These are phyloP conservation scores for Xanthoconium purpureum DNA, from an alignment of 768 basidiomycete genomes.

Conservation along the genomic window DNA sequence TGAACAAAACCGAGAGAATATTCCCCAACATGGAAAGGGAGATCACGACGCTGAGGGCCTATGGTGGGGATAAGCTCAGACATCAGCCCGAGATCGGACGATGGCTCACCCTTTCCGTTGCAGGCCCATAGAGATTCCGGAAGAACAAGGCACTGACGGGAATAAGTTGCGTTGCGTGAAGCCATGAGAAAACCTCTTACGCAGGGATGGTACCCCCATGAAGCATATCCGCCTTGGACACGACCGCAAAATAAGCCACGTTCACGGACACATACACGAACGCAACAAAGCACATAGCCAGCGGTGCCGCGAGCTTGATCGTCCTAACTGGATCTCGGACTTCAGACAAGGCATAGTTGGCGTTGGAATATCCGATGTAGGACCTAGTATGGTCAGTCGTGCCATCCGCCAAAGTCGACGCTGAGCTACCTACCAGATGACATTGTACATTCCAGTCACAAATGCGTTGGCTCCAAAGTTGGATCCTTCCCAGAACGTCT, in stretches of 20 bases:
- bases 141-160: neutral
- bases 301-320: too few species aligned
- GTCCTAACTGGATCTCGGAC: too few species aligned
- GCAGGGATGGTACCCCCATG: conserved; percentile 63
- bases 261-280: conserved; percentile 42
- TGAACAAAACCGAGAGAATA: conserved; percentile 58
- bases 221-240: conserved; percentile 66
- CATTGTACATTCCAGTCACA: too few species aligned
- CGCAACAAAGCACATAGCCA: too few species aligned
- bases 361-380: too few species aligned
- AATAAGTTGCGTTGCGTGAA: neutral
- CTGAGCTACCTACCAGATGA: too few species aligned
- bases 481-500: too few species aligned
- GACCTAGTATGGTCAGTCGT: too few species aligned
- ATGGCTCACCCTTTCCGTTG: conserved; percentile 41
- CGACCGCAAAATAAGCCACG: conserved; percentile 70
- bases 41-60: conserved; percentile 62
- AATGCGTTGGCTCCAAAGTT: too few species aligned
- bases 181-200: conserved; percentile 36
- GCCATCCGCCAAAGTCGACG: too few species aligned
- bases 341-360: too few species aligned
- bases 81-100: neutral
- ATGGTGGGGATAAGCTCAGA: conserved; percentile 3
- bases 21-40: conserved; percentile 65
- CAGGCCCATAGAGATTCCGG: too few species aligned